Evolutionary conservation across 2,329 filamentous ascomycete genomes (phyloP).

Genomic region (Diaporthe vaccinii): DNA sequence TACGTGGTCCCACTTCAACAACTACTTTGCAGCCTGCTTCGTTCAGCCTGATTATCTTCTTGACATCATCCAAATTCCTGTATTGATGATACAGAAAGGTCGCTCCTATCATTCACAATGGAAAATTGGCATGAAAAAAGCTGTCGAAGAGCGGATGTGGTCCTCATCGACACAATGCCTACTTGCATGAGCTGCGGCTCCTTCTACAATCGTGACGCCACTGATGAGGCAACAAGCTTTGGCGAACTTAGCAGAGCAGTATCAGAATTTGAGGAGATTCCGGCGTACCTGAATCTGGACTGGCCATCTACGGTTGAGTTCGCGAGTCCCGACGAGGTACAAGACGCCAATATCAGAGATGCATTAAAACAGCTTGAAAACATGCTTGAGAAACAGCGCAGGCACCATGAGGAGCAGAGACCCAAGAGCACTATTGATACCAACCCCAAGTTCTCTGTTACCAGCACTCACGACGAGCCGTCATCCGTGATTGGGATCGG

Average conservation of each 20-base stretch:
- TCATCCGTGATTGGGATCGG: neutral
- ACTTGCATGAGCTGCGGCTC: slow-evolving; percentile 14
- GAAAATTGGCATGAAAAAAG: neutral
- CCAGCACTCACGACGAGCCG: neutral
- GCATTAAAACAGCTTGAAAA: neutral
- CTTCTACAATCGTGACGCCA: neutral
- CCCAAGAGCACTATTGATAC: too few relatives aligned
- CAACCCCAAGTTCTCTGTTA: neutral
- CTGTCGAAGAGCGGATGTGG: neutral
- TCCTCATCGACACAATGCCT: neutral
- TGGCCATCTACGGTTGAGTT: slow-evolving; percentile 4
- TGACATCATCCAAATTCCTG: neutral
- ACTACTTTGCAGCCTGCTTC: neutral
- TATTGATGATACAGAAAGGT: too few relatives aligned
- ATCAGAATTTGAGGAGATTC: neutral
- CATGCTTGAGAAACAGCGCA: neutral
- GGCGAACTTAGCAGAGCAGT: neutral
- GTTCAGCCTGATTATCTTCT: neutral
- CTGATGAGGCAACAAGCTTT: neutral
- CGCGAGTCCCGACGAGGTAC: neutral
- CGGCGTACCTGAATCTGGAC: neutral
- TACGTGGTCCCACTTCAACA: neutral
- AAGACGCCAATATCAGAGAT: neutral
- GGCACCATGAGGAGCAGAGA: neutral
- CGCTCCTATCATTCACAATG: neutral